phyloP scores from a whole-genome alignment of 257 asterid species.

The Knoxia roxburghii region DNA sequence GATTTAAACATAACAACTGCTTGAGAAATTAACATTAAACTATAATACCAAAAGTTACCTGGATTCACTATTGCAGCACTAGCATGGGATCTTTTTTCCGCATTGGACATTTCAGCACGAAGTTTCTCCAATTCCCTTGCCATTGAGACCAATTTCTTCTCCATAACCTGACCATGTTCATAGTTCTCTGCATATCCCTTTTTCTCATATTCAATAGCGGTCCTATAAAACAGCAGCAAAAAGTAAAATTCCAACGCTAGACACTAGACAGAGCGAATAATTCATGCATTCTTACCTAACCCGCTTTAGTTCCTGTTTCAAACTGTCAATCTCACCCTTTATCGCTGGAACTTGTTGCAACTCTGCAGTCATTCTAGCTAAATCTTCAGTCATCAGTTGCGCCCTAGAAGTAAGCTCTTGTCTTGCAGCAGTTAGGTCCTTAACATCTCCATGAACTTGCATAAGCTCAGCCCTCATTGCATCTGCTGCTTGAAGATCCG shows the following conservation, averaged over 20 bases:
- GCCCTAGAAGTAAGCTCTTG: conserved; percentile 70
- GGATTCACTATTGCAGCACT: conserved; percentile 56
- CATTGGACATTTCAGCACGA: conserved; percentile 90
- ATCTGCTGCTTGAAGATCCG: conserved; percentile 61
- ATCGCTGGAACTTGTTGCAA: conserved; percentile 76
- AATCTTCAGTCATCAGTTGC: conserved; percentile 85
- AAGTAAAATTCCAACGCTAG: conserved; percentile 1
- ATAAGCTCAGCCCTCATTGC: conserved; percentile 78
- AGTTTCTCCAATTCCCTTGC: conserved; percentile 90
- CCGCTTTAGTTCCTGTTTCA: conserved; percentile 67
- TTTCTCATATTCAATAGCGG: conserved; percentile 90
- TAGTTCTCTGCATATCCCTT: conserved; percentile 84
- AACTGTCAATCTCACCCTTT: conserved; percentile 63
- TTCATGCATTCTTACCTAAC: conserved; percentile 43
- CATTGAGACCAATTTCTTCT: conserved; percentile 74
- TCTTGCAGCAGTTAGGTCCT: conserved; percentile 70
- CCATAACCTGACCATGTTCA: conserved; percentile 89
- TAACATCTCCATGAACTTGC: conserved; percentile 68
- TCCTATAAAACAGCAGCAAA: conserved; percentile 36
- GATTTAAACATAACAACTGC: not conserved
- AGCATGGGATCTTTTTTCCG: conserved; percentile 74
- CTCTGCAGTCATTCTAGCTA: conserved; percentile 68
- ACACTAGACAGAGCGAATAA: conserved; percentile 6
- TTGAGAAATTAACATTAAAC: conserved; percentile 1
- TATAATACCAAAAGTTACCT: conserved; percentile 35